Conservation (phyloP, 495 filamentous ascomycete species). For the Penicilliopsis zonata region DNA sequence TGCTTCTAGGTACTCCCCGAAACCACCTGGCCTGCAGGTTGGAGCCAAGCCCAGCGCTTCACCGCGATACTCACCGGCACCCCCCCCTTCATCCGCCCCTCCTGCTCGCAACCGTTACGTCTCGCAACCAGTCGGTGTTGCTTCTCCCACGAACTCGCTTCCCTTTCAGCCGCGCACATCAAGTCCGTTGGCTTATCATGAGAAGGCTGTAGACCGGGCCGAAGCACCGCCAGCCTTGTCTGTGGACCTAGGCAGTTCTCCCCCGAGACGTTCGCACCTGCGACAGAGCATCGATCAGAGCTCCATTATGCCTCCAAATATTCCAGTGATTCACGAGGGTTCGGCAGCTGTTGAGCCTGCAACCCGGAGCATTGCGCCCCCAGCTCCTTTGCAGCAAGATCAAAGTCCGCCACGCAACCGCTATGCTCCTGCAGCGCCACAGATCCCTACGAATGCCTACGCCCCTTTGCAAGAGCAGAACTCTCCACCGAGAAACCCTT, state of each 20-base stretch:
- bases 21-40: constrained; percentile 20
- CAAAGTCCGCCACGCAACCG: constrained; percentile 3
- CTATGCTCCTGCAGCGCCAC: not conserved
- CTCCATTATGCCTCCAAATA: constrained; percentile 5
- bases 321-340: constrained; percentile 3
- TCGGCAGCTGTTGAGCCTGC: not conserved
- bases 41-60: constrained; percentile 20
- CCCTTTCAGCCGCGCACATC: constrained; percentile 76
- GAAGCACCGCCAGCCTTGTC: constrained; percentile 15
- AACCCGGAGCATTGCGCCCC: not conserved
- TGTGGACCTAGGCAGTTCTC: constrained; percentile 15
- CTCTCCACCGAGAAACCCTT: constrained; percentile 21
- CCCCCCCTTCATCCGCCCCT: constrained; percentile 31
- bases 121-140: constrained; percentile 35
- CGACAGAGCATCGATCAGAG: constrained; percentile 11
- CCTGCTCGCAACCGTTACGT: constrained; percentile 35
- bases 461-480: constrained; percentile 8
- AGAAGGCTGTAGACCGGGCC: constrained; percentile 28
- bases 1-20: constrained; percentile 27
- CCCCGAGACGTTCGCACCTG: constrained; percentile 8
- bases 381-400: not conserved
- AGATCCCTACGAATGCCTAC: constrained; percentile 4
- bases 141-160: constrained; percentile 35
- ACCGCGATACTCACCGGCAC: constrained; percentile 27
- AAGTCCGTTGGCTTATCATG: constrained; percentile 65